These are phyloP conservation scores for Malania oleifera DNA, from an alignment of 164 flowering plant genomes.

Conservation along the genomic window DNA sequence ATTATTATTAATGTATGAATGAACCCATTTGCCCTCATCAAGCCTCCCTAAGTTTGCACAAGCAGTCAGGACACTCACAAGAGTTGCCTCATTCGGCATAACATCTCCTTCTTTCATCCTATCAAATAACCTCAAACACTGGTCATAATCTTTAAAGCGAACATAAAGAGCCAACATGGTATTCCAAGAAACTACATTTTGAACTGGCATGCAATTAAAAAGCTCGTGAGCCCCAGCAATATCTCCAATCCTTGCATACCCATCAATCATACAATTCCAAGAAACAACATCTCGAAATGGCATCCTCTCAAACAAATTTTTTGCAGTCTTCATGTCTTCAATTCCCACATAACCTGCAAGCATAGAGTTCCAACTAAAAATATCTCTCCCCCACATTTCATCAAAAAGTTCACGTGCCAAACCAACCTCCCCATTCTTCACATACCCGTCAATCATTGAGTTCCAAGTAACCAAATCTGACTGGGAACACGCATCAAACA, in stretches of 20 bases:
- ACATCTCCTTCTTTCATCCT: conserved; percentile 37
- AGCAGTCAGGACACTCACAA: conserved; percentile 58
- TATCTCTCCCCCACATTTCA: background rate
- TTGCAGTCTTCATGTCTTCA: background rate
- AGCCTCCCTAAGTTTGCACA: conserved; percentile 49
- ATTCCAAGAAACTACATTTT: background rate
- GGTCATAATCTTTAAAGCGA: background rate
- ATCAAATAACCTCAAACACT: conserved; percentile 17
- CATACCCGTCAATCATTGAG: background rate
- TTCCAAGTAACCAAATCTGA: background rate
- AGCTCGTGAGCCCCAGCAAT: background rate
- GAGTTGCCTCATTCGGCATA: conserved; percentile 57
- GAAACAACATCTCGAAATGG: background rate
- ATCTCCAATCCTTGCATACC: background rate
- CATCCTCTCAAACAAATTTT: background rate
- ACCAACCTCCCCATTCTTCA: background rate
- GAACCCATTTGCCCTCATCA: conserved; percentile 52
- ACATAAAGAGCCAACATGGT: background rate
- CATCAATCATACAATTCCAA: background rate
- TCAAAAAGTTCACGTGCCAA: background rate
- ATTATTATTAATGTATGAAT: conserved; percentile 35
- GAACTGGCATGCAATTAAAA: background rate
- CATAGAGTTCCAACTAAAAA: background rate
- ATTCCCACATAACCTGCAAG: background rate
- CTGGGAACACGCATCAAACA: background rate